Conservation (phyloP, 164 flowering plant genomes). For the Vitis rupestris region DNA sequence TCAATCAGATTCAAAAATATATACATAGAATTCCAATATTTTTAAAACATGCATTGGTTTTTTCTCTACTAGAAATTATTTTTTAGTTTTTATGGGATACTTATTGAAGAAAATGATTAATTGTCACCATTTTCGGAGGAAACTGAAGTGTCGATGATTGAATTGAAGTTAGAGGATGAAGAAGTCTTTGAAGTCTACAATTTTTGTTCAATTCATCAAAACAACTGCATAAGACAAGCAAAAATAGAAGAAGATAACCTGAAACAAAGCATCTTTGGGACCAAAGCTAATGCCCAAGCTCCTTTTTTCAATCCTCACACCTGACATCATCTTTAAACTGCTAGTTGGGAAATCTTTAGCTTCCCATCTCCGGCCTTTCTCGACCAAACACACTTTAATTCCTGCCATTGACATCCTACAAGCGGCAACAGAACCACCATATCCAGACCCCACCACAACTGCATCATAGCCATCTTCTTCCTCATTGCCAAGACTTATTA, state of each 20-base stretch:
- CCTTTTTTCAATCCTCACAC: slow-evolving; percentile 33
- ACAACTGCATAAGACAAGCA: no score
- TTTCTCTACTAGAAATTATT: no score
- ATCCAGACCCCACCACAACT: slow-evolving; percentile 59
- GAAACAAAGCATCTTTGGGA: slow-evolving; percentile 53
- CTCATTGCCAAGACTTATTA: slow-evolving; percentile 9
- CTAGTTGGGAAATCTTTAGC: slow-evolving; percentile 51
- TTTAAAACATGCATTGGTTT: no score
- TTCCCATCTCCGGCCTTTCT: slow-evolving; percentile 63
- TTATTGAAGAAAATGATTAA: no score
- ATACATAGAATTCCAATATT: no score
- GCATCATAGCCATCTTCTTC: slow-evolving; percentile 48
- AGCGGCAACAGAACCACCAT: slow-evolving; percentile 68
- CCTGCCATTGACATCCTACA: slow-evolving; percentile 57
- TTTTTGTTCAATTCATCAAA: no score
- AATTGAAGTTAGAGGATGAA: no score
- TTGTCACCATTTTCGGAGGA: no score
- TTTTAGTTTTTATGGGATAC: no score
- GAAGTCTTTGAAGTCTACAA: no score
- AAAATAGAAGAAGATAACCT: slow-evolving; percentile 29
- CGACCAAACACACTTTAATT: slow-evolving; percentile 51
- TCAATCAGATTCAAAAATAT: background rate
- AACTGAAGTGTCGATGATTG: no score
- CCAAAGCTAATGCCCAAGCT: slow-evolving; percentile 45
- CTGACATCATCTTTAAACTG: slow-evolving; percentile 36